These are phyloP conservation scores for Fusarium palustre DNA, from an alignment of 2,329 filamentous ascomycete genomes.

Conservation along the genomic window DNA sequence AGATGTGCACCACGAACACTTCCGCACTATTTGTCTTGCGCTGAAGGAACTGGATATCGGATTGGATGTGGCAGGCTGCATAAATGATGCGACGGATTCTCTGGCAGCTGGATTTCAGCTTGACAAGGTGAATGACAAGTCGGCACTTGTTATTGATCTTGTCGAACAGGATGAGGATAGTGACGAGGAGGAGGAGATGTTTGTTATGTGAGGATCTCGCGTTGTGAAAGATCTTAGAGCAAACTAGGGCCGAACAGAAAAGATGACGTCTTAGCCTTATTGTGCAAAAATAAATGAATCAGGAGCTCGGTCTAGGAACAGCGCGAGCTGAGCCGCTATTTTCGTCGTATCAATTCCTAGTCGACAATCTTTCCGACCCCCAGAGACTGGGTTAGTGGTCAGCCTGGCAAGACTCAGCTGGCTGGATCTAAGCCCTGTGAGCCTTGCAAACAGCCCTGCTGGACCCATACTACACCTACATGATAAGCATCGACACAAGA, in stretches of 20 bases:
- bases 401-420: neutral
- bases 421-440: neutral
- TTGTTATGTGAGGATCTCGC: neutral
- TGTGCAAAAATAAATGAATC: neutral
- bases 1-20: constrained; percentile 16
- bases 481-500: neutral
- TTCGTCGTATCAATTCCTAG: too few relatives aligned
- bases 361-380: too few relatives aligned
- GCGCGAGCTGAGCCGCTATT: neutral
- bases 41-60: constrained; percentile 21
- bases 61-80: constrained; percentile 17
- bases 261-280: neutral
- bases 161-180: constrained; percentile 18
- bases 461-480: neutral
- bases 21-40: constrained; percentile 17
- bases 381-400: neutral
- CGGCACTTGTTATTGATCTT: constrained; percentile 20
- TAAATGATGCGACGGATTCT: constrained; percentile 13
- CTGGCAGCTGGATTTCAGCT: constrained; percentile 14
- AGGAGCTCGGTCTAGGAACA: accelerated
- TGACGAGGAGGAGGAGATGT: constrained; percentile 10
- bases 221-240: neutral
- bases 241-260: neutral
- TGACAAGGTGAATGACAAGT: constrained; percentile 12
- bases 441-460: neutral